Evolutionary conservation across 2,329 filamentous ascomycete species (phyloP).

Genomic region (Dothiorella sarmentorum): DNA sequence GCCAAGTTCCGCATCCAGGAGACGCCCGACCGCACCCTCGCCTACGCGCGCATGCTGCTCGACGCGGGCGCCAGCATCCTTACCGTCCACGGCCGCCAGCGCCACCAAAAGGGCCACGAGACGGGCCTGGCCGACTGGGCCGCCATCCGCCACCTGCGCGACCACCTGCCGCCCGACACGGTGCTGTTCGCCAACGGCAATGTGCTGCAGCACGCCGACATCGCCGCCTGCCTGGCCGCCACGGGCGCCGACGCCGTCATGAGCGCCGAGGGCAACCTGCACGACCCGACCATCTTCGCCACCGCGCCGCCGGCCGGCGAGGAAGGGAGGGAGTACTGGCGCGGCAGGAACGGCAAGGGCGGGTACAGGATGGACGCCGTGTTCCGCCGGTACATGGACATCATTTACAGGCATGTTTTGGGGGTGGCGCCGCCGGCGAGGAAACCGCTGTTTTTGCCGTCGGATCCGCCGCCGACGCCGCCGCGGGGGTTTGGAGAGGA

Average conservation of each 20-base stretch:
- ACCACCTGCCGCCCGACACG: conserved; percentile 78
- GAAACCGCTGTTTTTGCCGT: conserved; percentile 69
- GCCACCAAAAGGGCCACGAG: conserved; percentile 94
- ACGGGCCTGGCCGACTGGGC: conserved; percentile 91
- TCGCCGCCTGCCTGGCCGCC: conserved; percentile 71
- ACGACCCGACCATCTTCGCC: conserved; percentile 84
- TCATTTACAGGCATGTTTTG: conserved; percentile 76
- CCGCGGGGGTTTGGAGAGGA: too few species aligned
- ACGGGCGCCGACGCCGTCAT: conserved; percentile 92
- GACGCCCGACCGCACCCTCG: conserved; percentile 78
- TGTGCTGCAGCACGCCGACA: conserved; percentile 74
- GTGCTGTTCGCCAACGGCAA: conserved; percentile 98
- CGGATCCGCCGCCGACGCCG: conserved; percentile 41
- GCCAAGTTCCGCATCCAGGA: conserved; percentile 93
- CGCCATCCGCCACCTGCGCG: conserved; percentile 76
- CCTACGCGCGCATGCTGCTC: conserved; percentile 84
- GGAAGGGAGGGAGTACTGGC: conserved; percentile 78
- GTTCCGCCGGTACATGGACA: conserved; percentile 83
- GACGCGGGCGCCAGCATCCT: conserved; percentile 87
- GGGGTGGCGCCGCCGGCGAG: conserved; percentile 63
- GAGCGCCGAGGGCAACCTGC: conserved; percentile 93
- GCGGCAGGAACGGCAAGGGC: conserved; percentile 70
- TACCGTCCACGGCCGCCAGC: conserved; percentile 81
- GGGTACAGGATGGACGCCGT: conserved; percentile 89
- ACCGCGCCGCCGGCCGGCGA: conserved; percentile 59